Evolutionary conservation across 23 red algal species (phyloP), one percentile per base, ranked within the genome.

Genomic region (Porphyridium purpureum): DNA sequence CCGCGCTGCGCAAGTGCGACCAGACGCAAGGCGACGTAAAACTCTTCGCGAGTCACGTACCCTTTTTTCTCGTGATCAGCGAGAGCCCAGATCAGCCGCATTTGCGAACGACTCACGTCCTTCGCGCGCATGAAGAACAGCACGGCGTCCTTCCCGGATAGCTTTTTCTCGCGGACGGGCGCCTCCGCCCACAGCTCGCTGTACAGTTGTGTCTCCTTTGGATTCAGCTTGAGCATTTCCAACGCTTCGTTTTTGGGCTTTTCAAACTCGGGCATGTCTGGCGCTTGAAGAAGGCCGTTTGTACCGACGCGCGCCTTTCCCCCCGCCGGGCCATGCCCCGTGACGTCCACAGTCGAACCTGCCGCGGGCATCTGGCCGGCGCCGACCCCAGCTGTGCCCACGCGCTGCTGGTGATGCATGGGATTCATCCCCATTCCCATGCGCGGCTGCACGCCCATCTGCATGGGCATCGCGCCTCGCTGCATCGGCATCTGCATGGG

Each of bases 11-110:
- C 64, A 29, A 98, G 47, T 14, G 90, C 90, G 33, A 98, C 51
- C 29, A 98, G 73, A 24, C 90, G 74, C 15, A 98, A 52, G 11
- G 90, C 90, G 38, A 98, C 66, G 65, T 69, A 98, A 68, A 98
- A 98, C 47, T 86, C 47, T 19, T 80, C 57, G 20, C 67, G 66
- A 25, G 68, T 70, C 4, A 98, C 66, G 26, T 49, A 28, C 4
- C 90, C 90, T 29, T 67, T 59, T 38, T 70, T 62, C 24, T 34
- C 33, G 35, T 75, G 64, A 65, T 98, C 90, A 22, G 90, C 90
- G 33, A 86, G 64, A 34, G 60, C 51, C 90, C 90, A 98, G 29
- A 98, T 81, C 9, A 47, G 54, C 27, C 81, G 57, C 40, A 98
- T 31, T 29, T 85, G 80, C 5, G 60, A 56, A 27, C 71, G 76